These are phyloP conservation scores for Suhomyces guaymorum DNA, from an alignment of 1,139 yeast genomes.

Conservation along the genomic window DNA sequence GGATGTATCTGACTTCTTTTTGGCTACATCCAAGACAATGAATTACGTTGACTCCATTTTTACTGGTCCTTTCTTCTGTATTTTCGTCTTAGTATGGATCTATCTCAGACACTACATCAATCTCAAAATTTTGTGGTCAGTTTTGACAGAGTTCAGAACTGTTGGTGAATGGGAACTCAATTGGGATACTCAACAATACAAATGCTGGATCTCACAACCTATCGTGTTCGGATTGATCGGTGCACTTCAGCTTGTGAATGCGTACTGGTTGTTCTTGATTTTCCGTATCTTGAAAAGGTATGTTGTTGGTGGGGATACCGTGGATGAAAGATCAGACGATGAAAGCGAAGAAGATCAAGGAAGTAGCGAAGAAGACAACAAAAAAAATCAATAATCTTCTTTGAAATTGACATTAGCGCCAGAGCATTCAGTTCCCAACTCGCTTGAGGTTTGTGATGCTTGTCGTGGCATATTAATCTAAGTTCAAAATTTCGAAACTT, in stretches of 20 bases:
- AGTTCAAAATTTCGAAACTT: too few relatives aligned
- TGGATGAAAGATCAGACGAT: slow-evolving; percentile 90
- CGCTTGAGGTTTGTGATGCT: too few relatives aligned
- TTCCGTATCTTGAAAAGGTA: slow-evolving; percentile 72
- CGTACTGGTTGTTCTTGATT: slow-evolving; percentile 85
- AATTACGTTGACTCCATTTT: slow-evolving; percentile 74
- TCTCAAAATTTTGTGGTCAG: slow-evolving; percentile 79
- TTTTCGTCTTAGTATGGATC: slow-evolving; percentile 75
- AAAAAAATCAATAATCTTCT: slow-evolving; percentile 22
- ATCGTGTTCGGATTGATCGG: slow-evolving; percentile 77
- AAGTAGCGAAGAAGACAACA: slow-evolving; percentile 27
- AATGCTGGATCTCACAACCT: slow-evolving; percentile 92
- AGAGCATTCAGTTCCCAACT: too few relatives aligned
- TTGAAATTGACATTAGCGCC: too few relatives aligned
- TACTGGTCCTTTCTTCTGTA: slow-evolving; percentile 64
- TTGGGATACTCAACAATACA: slow-evolving; percentile 93
- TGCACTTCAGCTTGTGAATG: slow-evolving; percentile 81
- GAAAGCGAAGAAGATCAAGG: slow-evolving; percentile 58
- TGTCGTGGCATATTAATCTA: too few relatives aligned
- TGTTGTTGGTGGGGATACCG: slow-evolving; percentile 56
- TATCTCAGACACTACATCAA: slow-evolving; percentile 88
- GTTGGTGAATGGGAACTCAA: slow-evolving; percentile 80
- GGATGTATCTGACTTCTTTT: slow-evolving; percentile 92
- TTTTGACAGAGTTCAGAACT: slow-evolving; percentile 79
- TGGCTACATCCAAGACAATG: slow-evolving; percentile 78